Evolutionary conservation across 495 filamentous ascomycete genomes (phyloP).

Genomic region (Trichoderma gamsii): DNA sequence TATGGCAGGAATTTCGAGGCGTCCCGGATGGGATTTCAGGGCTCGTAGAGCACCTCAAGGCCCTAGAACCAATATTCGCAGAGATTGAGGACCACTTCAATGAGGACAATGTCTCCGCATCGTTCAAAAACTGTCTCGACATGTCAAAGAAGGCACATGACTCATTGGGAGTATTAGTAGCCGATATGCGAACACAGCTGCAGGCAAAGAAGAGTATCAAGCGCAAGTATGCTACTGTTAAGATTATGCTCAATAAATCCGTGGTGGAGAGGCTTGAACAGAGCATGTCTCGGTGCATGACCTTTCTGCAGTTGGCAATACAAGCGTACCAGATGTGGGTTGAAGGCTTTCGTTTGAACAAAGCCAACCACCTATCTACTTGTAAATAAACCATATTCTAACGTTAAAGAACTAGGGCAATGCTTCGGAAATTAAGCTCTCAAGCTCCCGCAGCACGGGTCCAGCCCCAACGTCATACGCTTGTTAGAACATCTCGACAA

Average conservation of each 20-base stretch:
- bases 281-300: neutral
- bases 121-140: constrained; percentile 2
- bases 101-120: neutral
- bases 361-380: neutral
- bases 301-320: constrained; percentile 2
- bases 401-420: neutral
- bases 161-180: neutral
- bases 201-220: neutral
- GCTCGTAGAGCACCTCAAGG: neutral
- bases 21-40: neutral
- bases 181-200: neutral
- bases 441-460: neutral
- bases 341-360: neutral
- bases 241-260: neutral
- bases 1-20: constrained; percentile 1
- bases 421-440: constrained; percentile 7
- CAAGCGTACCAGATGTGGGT: constrained; percentile 1
- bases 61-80: neutral
- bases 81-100: constrained; percentile 8
- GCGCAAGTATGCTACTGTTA: constrained; percentile 2
- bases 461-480: neutral
- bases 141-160: constrained; percentile 3
- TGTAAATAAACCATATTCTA: neutral
- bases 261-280: neutral
- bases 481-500: neutral